Percentiles rank a stretch among this genome's conserved stretches.
phyloP scores from a whole-genome alignment of 495 filamentous ascomycete species.

The Penicillium antarcticum region DNA sequence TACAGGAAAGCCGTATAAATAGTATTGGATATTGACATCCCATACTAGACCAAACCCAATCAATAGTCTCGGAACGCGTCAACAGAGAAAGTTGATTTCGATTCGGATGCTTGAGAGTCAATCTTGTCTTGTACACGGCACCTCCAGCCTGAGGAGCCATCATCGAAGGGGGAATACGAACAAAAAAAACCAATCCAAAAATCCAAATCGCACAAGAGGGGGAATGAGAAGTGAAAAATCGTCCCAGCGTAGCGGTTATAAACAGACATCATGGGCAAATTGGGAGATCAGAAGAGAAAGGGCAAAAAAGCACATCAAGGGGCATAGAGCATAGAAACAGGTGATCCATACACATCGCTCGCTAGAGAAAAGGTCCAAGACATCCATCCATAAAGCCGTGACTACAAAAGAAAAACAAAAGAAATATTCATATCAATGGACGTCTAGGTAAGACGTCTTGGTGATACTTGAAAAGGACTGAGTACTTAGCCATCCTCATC shows the following conservation, averaged over 20 bases:
- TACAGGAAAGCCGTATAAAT: no score
- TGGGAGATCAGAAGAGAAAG: not conserved
- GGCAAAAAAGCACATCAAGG: conserved; percentile 13
- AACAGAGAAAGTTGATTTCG: not conserved
- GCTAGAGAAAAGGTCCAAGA: conserved; percentile 32
- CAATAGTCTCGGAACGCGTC: not conserved
- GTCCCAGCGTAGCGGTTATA: conserved; percentile 39
- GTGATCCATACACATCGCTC: conserved; percentile 39
- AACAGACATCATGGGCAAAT: conserved; percentile 27
- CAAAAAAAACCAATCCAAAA: conserved; percentile 2
- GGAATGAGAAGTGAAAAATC: conserved; percentile 21
- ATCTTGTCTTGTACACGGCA: conserved; percentile 4
- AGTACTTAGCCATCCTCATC: conserved; percentile 47
- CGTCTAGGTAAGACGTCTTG: not conserved
- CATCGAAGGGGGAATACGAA: conserved; percentile 1
- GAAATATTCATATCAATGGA: not conserved
- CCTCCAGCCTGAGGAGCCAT: not conserved
- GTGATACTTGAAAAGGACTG: not conserved
- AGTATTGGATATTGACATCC: no score
- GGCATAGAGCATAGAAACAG: conserved; percentile 10
- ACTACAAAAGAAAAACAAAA: conserved; percentile 25
- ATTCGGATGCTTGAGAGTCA: not conserved
- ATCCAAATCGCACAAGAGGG: conserved; percentile 7
- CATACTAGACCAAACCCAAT: not conserved
- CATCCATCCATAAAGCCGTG: conserved; percentile 38